Base-by-base conservation (phyloP, 495 filamentous ascomycete genomes). In the Penicillium daleae region DNA sequence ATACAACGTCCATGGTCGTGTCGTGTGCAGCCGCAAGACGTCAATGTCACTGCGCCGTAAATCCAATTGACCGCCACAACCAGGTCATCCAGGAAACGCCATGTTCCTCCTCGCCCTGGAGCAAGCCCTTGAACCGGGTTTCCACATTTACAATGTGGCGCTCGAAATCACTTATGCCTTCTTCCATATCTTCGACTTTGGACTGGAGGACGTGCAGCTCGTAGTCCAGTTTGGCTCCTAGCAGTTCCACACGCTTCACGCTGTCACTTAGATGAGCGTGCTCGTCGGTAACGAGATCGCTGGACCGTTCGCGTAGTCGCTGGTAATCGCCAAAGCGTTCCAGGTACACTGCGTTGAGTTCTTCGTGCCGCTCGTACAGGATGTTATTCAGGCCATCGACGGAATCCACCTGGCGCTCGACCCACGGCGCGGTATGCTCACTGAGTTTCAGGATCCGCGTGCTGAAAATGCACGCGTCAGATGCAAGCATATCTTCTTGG, bases 141-240 rank as follows among this genome's bases (percentile, higher is more conserved):
- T 99, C 96, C 22, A 97, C 82, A 56, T 90, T 86, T 44, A 84
- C 80, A 3, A 99, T 92, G 69, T 92, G 89, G 35, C 85, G 82
- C 71, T 90, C 91, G 70, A 96, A 96, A 57, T 95, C 91, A 19
- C 74, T 78, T 10, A 97, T 83, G 0, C 91, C 90, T 53, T 91
- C 87, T 67, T 97, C 94, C 37, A 97, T 89, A 67, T 99, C 95
- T 62, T 90, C 85, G 33, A 97, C 90, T 68, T 91, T 92, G 21
- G 88, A 89, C 52, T 89, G 83, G 24, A 99, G 79, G 24, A 87
- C 89, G 55, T 86, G 85, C 37, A 98, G 85, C 77, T 99, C 96
- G 73, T 99, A 99, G 68, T 99, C 94, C 61, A 99, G 80, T 81
- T 94, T 95, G 22, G 92, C 91, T 6, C 88, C 87, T 44, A 97